phyloP scores from a whole-genome alignment of 2,329 filamentous ascomycete genomes.

The Nothopassalora personata region DNA sequence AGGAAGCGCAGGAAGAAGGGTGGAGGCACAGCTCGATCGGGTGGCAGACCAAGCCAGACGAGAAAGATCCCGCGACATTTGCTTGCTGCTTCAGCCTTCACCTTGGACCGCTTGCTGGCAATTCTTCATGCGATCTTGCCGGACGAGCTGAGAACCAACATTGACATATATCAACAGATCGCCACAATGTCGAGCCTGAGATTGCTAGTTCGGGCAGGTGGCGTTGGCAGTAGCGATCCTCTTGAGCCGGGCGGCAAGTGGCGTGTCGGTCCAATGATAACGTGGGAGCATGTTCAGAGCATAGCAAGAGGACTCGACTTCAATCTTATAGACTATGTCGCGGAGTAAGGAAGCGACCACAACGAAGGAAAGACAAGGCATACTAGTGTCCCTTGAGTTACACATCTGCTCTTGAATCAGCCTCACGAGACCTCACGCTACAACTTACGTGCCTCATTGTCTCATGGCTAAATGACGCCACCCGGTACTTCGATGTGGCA shows the following conservation, averaged over 20 bases:
- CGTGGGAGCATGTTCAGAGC: slow-evolving; percentile 68
- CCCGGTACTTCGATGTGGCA: no score
- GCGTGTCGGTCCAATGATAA: slow-evolving; percentile 62
- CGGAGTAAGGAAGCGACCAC: slow-evolving; percentile 40
- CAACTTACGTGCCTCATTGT: no score
- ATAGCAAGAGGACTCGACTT: slow-evolving; percentile 69
- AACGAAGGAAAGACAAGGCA: no score
- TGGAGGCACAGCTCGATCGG: slow-evolving; percentile 38
- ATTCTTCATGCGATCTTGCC: slow-evolving; percentile 65
- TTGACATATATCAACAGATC: slow-evolving; percentile 51
- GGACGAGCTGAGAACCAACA: slow-evolving; percentile 38
- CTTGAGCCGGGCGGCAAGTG: slow-evolving; percentile 68
- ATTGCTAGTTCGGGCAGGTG: slow-evolving; percentile 60
- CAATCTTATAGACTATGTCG: slow-evolving; percentile 72
- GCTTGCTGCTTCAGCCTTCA: slow-evolving; percentile 70
- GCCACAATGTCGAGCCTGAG: slow-evolving; percentile 68
- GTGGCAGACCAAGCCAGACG: slow-evolving; percentile 39
- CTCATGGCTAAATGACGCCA: no score
- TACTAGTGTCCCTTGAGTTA: no score
- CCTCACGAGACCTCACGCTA: no score
- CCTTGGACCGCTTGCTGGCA: slow-evolving; percentile 71
- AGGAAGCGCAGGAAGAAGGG: slow-evolving; percentile 46
- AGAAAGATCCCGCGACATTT: slow-evolving; percentile 72
- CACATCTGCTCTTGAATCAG: no score
- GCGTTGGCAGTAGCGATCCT: slow-evolving; percentile 53